Conservation (phyloP, 768 basidiomycete species). For the Tricholoma furcatifolium region DNA sequence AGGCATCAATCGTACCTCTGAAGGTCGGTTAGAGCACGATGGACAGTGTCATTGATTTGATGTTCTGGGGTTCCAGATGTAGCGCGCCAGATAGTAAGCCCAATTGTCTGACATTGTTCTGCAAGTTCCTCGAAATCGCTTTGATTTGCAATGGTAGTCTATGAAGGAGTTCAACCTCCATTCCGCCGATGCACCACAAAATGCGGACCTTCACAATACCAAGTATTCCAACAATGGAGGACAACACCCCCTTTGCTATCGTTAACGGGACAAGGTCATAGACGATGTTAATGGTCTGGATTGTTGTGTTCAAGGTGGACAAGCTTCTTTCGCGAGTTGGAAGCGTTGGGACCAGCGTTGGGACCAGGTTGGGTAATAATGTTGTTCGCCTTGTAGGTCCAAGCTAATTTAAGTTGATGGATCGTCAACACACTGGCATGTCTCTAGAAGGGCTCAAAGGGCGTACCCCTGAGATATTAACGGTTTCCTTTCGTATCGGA, state of each 20-base stretch:
- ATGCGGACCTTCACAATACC: slow-evolving; percentile 7
- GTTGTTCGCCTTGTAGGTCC: neutral
- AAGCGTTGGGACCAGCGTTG: too few species aligned
- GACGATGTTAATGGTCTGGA: too few species aligned
- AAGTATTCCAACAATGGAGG: slow-evolving; percentile 5
- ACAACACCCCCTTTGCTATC: slow-evolving; percentile 4
- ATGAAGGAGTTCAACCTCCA: neutral
- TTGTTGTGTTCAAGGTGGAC: too few species aligned
- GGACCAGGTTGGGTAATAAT: neutral
- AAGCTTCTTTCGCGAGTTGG: too few species aligned
- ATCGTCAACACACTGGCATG: too few species aligned
- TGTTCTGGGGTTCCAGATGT: too few species aligned
- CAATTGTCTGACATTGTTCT: too few species aligned
- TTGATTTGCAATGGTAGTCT: slow-evolving; percentile 7
- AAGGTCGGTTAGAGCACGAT: slow-evolving; percentile 3
- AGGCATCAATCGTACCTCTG: neutral
- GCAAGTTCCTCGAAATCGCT: slow-evolving; percentile 6
- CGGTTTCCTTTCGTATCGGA: neutral
- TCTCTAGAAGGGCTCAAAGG: neutral
- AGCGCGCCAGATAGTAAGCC: slow-evolving; percentile 7
- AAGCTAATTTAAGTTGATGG: neutral
- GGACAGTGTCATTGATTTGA: too few species aligned
- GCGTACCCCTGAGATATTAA: neutral
- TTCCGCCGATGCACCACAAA: too few species aligned
- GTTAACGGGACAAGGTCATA: slow-evolving; percentile 1